A percentile compares a stretch with the other conserved stretches of the same genome.
Evolutionary conservation across 2,329 filamentous ascomycete genomes (phyloP).

Genomic region (Nemania diffusa): DNA sequence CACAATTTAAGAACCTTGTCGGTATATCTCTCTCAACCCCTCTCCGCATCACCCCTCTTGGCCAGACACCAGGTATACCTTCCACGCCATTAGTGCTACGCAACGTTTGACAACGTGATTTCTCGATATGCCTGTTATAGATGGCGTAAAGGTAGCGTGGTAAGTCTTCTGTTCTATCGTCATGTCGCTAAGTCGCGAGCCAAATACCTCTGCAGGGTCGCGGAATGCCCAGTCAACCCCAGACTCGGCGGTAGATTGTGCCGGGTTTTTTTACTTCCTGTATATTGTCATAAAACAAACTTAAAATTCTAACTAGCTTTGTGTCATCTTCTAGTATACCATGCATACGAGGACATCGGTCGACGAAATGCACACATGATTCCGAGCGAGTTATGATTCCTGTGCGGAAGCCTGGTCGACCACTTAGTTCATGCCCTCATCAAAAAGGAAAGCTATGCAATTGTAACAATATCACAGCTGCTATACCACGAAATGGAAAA

Average conservation of each 20-base stretch:
- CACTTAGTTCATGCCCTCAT: conserved; percentile 75
- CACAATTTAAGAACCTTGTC: conserved; percentile 22
- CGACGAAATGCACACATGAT: conserved; percentile 77
- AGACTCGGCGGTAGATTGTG: neutral
- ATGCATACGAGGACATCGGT: conserved; percentile 80
- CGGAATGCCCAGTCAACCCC: neutral
- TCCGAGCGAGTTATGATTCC: conserved; percentile 75
- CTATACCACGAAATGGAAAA: conserved; percentile 67
- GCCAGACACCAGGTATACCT: conserved; percentile 5
- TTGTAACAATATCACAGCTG: conserved; percentile 72
- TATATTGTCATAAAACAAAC: conserved; percentile 5
- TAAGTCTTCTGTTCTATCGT: conserved; percentile 55
- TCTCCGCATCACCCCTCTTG: conserved; percentile 26
- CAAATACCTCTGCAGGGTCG: conserved; percentile 8
- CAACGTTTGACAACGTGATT: conserved; percentile 5
- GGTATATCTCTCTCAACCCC: conserved; percentile 10
- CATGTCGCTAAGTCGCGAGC: neutral
- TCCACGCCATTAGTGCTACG: conserved; percentile 10
- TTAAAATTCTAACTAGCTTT: conserved; percentile 33
- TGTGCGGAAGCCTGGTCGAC: conserved; percentile 77
- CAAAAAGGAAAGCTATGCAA: conserved; percentile 69
- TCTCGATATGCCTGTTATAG: conserved; percentile 71
- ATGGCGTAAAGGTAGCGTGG: conserved; percentile 80
- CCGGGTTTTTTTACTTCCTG: neutral
- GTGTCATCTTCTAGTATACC: conserved; percentile 64